Percentiles rank a stretch among this genome's conserved stretches.
Evolutionary conservation across 345 rosid species (phyloP).

Genomic region (Lepidium didymum): DNA sequence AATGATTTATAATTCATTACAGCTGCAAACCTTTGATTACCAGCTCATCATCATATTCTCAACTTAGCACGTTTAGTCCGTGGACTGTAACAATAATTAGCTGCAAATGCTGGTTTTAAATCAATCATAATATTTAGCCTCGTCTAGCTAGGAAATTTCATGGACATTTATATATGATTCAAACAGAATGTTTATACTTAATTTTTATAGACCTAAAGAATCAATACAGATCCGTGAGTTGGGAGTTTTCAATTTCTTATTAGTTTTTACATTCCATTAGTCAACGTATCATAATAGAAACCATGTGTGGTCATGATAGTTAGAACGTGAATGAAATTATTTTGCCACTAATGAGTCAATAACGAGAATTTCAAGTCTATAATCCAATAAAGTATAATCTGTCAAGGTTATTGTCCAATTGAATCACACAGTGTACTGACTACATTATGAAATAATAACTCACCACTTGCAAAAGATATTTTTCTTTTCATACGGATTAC

Average conservation of each 20-base stretch:
- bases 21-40: not conserved
- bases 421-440: not conserved
- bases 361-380: not conserved
- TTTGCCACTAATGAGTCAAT: slow-evolving; percentile 8
- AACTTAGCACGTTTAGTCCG: not conserved
- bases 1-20: not conserved
- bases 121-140: not conserved
- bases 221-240: not conserved
- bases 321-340: slow-evolving; percentile 7
- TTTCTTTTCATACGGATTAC: not conserved
- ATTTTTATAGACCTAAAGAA: not conserved
- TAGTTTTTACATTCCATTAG: slow-evolving; percentile 3
- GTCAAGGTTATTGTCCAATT: not conserved
- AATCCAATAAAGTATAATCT: not conserved
- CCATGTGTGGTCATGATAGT: slow-evolving; percentile 5
- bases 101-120: not conserved
- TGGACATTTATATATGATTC: not conserved
- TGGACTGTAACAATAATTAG: not conserved
- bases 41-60: not conserved
- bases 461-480: slow-evolving; percentile 16
- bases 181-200: not conserved
- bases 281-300: not conserved
- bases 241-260: not conserved
- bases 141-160: not conserved
- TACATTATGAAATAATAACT: not conserved